Conservation (phyloP, 202 grass and related monocot species). For the Zizania palustris region DNA sequence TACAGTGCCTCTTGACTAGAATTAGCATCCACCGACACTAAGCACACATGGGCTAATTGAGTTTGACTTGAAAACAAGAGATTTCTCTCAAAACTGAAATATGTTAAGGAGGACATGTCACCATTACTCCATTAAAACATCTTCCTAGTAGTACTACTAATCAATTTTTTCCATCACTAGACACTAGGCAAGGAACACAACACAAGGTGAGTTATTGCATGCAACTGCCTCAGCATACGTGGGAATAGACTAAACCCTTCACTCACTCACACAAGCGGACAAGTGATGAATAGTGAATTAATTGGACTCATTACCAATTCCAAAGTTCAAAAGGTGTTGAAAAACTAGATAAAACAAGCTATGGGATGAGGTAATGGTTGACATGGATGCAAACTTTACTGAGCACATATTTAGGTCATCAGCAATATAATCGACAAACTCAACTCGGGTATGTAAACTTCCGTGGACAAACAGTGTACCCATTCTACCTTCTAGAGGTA, state of each 20-base stretch:
- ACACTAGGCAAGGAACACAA: conserved; percentile 33
- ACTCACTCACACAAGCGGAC: conserved; percentile 26
- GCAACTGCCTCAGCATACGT: conserved; percentile 9
- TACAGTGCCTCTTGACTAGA: conserved; percentile 7
- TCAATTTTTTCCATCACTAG: conserved; percentile 25
- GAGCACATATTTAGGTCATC: conserved; percentile 29
- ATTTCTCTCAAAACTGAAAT: conserved; percentile 30
- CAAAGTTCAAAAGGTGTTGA: conserved; percentile 35
- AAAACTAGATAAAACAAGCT: conserved; percentile 37
- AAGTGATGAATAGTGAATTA: neutral
- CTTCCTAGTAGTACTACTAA: conserved; percentile 12
- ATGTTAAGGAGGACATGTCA: conserved; percentile 3
- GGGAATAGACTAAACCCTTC: conserved; percentile 18
- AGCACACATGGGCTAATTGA: neutral
- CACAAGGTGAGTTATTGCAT: conserved; percentile 42
- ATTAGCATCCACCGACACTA: conserved; percentile 27
- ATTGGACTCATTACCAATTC: conserved; percentile 31
- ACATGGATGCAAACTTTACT: conserved; percentile 15
- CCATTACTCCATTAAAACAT: conserved; percentile 12
- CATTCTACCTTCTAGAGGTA: conserved; percentile 11
- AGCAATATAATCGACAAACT: conserved; percentile 29
- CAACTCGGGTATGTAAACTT: conserved; percentile 9
- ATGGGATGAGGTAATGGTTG: conserved; percentile 25
- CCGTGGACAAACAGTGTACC: neutral
- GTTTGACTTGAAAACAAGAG: conserved; percentile 4